phyloP scores from a whole-genome alignment of 306 rosid species.

The Trifolium pratense region DNA sequence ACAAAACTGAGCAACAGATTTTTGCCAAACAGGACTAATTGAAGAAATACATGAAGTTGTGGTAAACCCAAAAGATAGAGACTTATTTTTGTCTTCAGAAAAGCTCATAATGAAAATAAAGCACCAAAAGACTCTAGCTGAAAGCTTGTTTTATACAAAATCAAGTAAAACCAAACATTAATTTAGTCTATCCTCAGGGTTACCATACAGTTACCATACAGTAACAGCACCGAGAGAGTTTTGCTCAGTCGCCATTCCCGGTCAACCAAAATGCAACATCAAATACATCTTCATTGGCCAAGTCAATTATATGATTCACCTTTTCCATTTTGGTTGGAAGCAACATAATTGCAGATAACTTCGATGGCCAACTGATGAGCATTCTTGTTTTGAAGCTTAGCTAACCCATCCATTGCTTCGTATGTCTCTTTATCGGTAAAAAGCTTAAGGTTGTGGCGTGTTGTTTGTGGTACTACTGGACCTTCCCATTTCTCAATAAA shows the following conservation, averaged over 20 bases:
- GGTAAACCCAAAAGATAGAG: slow-evolving; percentile 36
- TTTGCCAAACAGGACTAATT: slow-evolving; percentile 12
- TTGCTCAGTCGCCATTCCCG: slow-evolving; percentile 30
- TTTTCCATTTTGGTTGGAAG: slow-evolving; percentile 80
- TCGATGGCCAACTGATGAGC: slow-evolving; percentile 96
- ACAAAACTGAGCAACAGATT: slow-evolving; percentile 15
- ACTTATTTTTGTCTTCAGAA: slow-evolving; percentile 30
- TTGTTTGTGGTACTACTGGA: slow-evolving; percentile 54
- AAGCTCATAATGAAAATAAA: slow-evolving; percentile 30
- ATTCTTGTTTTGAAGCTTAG: slow-evolving; percentile 81
- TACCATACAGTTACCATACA: slow-evolving; percentile 56
- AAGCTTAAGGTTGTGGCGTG: slow-evolving; percentile 81
- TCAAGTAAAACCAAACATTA: slow-evolving; percentile 24
- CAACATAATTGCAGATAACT: slow-evolving; percentile 83
- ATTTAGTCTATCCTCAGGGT: slow-evolving; percentile 44
- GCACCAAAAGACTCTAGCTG: slow-evolving; percentile 30
- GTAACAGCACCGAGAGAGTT: slow-evolving; percentile 53
- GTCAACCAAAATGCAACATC: slow-evolving; percentile 34
- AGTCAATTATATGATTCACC: slow-evolving; percentile 55
- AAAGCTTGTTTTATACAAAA: slow-evolving; percentile 31
- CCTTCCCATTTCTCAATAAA: slow-evolving; percentile 90
- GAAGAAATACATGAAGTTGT: slow-evolving; percentile 17
- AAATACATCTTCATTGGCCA: slow-evolving; percentile 31
- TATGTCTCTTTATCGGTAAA: slow-evolving; percentile 89
- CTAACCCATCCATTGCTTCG: slow-evolving; percentile 74